Base-by-base conservation (phyloP, 306 rosid genomes). In the Astragalus glycyphyllos region DNA sequence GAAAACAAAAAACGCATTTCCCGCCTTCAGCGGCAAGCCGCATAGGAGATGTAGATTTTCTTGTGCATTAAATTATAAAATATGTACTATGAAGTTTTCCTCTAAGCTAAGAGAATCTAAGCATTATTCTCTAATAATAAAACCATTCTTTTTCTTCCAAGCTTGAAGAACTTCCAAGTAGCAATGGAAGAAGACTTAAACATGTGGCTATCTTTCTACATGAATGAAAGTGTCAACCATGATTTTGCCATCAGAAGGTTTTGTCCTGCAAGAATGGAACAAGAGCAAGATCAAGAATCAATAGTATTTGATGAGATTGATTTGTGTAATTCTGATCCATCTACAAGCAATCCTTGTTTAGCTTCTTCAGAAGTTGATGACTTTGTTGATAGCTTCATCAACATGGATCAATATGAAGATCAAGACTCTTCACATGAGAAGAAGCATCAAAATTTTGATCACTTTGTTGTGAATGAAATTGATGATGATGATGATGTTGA, bases 351-450 rank as follows among this genome's bases (percentile, higher is more conserved):
- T 73, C 86, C 85, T 57, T 84, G 75, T 69, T 79, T 88, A 81
- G 71, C 84, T 63, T 78, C 92, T 31, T 85, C 92, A 31, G 88
- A 87, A 66, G 77, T 85, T 4, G 90, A 91, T 58, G 91, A 87
- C 5, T 89, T 91, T 70, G 93, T 89, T 29, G 96, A 82, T 17
- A 89, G 97, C 88, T 78, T 87, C 88, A 87, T 87, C 76, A 89
- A 87, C 68, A 82, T 80, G 85, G 91, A 91, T 65, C 86, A 80
- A 9, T 70, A 46, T 44, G 77, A 65, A 35, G 80, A 77, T 13
- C 61, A 46, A 37, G 78, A 76, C 40, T 74, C 31, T 26, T 26
- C 80, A 41, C 41, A 26, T 17, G 87, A 68, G 72, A 81, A 71
- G 50, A 20, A 41, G 6, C 34, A 61, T 17, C 81, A 54, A 26